Evolutionary conservation across 768 basidiomycete genomes (phyloP).

Genomic region (Cubamyces sp.): DNA sequence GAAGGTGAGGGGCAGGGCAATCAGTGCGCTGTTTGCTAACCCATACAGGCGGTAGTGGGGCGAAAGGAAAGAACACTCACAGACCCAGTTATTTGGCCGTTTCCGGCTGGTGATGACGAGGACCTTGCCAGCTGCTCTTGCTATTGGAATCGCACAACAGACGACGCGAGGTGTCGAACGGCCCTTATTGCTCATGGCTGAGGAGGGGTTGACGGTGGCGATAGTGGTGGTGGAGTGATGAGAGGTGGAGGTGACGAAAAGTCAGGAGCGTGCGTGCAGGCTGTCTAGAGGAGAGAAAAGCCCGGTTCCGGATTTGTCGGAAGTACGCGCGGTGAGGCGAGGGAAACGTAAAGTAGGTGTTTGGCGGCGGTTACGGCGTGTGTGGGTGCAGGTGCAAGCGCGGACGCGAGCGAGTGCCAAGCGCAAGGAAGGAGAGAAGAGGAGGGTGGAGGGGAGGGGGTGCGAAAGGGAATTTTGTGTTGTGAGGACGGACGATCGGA

Average conservation of each 20-base stretch:
- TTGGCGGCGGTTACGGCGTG: neutral
- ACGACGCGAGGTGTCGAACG: conserved; percentile 82
- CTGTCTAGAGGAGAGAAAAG: neutral
- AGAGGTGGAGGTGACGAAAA: conserved; percentile 9
- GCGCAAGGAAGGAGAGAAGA: neutral
- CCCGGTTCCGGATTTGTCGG: conserved; percentile 12
- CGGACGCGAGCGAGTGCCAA: neutral
- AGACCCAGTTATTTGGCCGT: conserved; percentile 80
- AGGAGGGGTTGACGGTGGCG: conserved; percentile 2
- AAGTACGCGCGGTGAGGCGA: conserved; percentile 8
- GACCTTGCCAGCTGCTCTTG: conserved; percentile 72
- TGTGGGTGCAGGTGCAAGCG: neutral
- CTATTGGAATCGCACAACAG: conserved; percentile 88
- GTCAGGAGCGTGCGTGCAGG: conserved; percentile 12
- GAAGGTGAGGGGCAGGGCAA: conserved; percentile 10
- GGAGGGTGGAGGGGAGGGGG: conserved; percentile 5
- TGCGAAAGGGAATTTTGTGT: conserved; percentile 4
- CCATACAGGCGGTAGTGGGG: conserved; percentile 7
- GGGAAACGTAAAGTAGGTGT: conserved; percentile 16
- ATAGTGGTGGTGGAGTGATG: conserved; percentile 5
- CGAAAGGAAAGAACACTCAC: conserved; percentile 57
- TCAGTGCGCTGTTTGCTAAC: conserved; percentile 10
- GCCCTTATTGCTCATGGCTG: conserved; percentile 65
- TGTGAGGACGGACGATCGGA: conserved; percentile 5
- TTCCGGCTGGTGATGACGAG: conserved; percentile 87